These are phyloP conservation scores for Metschnikowia borealis DNA, from an alignment of 805 yeast genomes.

Conservation along the genomic window DNA sequence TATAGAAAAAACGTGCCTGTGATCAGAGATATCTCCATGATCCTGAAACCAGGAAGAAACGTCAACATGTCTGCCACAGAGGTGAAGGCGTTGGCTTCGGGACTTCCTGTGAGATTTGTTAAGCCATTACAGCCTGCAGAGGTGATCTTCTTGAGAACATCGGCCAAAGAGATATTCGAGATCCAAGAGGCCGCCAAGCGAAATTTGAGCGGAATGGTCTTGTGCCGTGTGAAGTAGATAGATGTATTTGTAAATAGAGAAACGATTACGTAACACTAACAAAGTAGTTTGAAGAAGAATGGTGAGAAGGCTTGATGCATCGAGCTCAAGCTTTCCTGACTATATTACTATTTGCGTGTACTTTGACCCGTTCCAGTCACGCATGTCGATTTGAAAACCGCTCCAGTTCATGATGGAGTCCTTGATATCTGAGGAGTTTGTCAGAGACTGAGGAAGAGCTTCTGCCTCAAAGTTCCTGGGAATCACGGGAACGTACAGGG, in stretches of 20 bases:
- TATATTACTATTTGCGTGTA: conserved; percentile 30
- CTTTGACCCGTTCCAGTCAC: conserved; percentile 68
- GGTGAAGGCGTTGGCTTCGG: conserved; percentile 68
- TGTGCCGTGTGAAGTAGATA: conserved; percentile 65
- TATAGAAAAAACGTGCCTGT: conserved; percentile 80
- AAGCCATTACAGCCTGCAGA: conserved; percentile 89
- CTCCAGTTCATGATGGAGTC: conserved; percentile 69
- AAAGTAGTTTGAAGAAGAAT: not conserved
- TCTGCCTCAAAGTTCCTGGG: conserved; percentile 22
- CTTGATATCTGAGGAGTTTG: conserved; percentile 46
- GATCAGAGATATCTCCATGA: conserved; percentile 61
- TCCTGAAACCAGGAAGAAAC: conserved; percentile 82
- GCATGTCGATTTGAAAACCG: conserved; percentile 85
- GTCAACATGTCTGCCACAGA: conserved; percentile 62
- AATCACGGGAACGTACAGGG: conserved; percentile 11
- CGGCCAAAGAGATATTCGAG: conserved; percentile 54
- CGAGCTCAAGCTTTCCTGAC: not conserved
- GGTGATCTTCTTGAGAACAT: conserved; percentile 61
- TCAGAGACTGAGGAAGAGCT: conserved; percentile 1
- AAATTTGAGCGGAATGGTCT: conserved; percentile 67
- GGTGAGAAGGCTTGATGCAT: too few relatives aligned
- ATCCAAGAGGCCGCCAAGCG: conserved; percentile 81
- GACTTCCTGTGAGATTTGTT: conserved; percentile 68
- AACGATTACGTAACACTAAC: not conserved
- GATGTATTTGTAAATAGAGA: conserved; percentile 10